phyloP scores from a whole-genome alignment of 306 rosid species.

The Fragaria iinumae region DNA sequence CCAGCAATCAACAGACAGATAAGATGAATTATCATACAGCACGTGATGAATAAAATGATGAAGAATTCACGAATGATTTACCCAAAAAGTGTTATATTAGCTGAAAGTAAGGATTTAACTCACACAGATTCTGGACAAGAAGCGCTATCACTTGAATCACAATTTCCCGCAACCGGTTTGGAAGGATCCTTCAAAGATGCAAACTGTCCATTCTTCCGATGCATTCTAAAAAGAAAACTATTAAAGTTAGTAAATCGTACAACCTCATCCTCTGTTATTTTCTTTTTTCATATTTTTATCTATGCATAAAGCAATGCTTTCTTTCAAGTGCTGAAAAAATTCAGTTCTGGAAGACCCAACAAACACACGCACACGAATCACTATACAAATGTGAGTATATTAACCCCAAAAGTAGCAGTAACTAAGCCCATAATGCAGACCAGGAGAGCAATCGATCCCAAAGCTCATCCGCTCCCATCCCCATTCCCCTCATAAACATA shows the following conservation, averaged over 20 bases:
- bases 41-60: not conserved
- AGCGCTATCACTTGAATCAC: slow-evolving; percentile 53
- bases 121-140: slow-evolving; percentile 56
- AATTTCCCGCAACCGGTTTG: slow-evolving; percentile 44
- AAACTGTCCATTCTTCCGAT: slow-evolving; percentile 80
- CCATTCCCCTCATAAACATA: not conserved
- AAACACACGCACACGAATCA: not conserved
- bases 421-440: not conserved
- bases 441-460: not conserved
- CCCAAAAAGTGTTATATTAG: not conserved
- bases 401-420: not conserved
- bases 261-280: not conserved
- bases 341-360: not conserved
- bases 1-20: slow-evolving; percentile 15
- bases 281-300: not conserved
- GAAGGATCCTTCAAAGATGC: slow-evolving; percentile 59
- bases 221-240: slow-evolving; percentile 49
- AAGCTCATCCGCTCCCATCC: not conserved
- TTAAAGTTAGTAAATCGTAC: slow-evolving; percentile 9
- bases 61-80: not conserved
- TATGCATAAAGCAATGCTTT: not conserved
- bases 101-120: slow-evolving; percentile 36
- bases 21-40: not conserved
- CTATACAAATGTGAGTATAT: not conserved
- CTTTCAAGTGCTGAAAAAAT: not conserved